A percentile compares a stretch with the other conserved stretches of the same genome.
These are phyloP conservation scores for Blepharisma japonicum DNA, from an alignment of 73 alveolate species.

Conservation along the genomic window DNA sequence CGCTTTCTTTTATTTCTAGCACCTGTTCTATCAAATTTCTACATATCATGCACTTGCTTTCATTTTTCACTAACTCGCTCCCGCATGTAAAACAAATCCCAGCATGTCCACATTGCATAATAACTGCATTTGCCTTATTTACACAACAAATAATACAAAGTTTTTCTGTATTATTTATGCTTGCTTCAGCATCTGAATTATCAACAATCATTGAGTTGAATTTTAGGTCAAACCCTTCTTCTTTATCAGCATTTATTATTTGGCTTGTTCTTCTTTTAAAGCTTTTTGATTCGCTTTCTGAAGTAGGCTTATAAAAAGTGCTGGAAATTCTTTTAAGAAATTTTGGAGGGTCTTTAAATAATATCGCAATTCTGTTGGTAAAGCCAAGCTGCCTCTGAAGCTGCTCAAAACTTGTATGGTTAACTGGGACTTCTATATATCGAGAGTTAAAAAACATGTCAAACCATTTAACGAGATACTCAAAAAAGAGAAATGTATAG, in stretches of 20 bases:
- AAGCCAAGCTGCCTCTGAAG: too few species aligned
- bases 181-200: not conserved
- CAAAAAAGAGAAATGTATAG: not conserved
- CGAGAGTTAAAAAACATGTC: not conserved
- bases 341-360: too few species aligned
- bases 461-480: not conserved
- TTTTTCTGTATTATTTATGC: not conserved
- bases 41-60: slow-evolving; percentile 4
- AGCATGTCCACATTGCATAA: slow-evolving; percentile 29
- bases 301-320: too few species aligned
- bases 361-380: too few species aligned
- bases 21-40: not conserved
- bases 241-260: too few species aligned
- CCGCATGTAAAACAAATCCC: slow-evolving; percentile 9
- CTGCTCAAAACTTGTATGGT: too few species aligned
- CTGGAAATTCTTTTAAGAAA: too few species aligned
- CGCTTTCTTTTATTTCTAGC: too few species aligned
- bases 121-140: not conserved
- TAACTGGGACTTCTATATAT: too few species aligned
- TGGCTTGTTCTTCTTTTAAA: too few species aligned
- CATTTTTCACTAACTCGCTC: not conserved
- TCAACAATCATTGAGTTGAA: not conserved
- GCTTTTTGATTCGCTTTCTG: too few species aligned
- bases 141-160: slow-evolving; percentile 17
- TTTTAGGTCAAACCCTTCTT: not conserved